Evolutionary conservation across 768 basidiomycete genomes (phyloP).

Genomic region (Agrocybe praecox): DNA sequence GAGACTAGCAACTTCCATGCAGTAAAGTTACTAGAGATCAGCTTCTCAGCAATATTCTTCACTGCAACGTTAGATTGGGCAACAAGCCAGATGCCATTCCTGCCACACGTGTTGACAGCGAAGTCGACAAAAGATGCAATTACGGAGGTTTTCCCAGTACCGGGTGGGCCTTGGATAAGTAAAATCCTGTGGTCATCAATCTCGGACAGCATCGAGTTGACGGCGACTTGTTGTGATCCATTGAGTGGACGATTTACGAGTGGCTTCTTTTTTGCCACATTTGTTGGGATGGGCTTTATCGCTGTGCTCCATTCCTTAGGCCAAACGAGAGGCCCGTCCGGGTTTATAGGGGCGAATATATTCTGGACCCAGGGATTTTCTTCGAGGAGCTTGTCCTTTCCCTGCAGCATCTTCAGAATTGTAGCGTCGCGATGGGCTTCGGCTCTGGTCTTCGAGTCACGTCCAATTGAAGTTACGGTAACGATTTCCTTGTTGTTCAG

Average conservation of each 20-base stretch:
- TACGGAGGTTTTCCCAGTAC: slow-evolving; percentile 75
- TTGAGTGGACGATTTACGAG: slow-evolving; percentile 31
- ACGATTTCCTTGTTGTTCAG: slow-evolving; percentile 33
- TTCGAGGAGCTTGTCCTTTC: slow-evolving; percentile 30
- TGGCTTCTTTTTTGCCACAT: not conserved
- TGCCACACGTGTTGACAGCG: slow-evolving; percentile 36
- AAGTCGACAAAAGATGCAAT: slow-evolving; percentile 63
- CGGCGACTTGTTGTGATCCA: slow-evolving; percentile 47
- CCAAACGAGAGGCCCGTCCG: slow-evolving; percentile 35
- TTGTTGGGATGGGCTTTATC: not conserved
- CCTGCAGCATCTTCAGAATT: slow-evolving; percentile 47
- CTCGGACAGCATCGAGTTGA: slow-evolving; percentile 48
- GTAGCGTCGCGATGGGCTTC: slow-evolving; percentile 47
- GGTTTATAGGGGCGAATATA: slow-evolving; percentile 42
- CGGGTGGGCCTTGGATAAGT: slow-evolving; percentile 60
- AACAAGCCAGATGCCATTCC: slow-evolving; percentile 72
- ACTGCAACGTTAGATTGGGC: slow-evolving; percentile 89
- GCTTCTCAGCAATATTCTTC: slow-evolving; percentile 86
- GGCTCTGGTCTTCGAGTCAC: slow-evolving; percentile 59
- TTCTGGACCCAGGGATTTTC: slow-evolving; percentile 53
- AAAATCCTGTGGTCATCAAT: slow-evolving; percentile 37
- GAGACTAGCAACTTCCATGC: slow-evolving; percentile 76
- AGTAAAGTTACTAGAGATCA: slow-evolving; percentile 52
- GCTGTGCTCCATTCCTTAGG: slow-evolving; percentile 35
- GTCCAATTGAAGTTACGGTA: slow-evolving; percentile 52